Evolutionary conservation across 2,329 filamentous ascomycete species (phyloP).

Genomic region (Colletotrichum tanaceti): DNA sequence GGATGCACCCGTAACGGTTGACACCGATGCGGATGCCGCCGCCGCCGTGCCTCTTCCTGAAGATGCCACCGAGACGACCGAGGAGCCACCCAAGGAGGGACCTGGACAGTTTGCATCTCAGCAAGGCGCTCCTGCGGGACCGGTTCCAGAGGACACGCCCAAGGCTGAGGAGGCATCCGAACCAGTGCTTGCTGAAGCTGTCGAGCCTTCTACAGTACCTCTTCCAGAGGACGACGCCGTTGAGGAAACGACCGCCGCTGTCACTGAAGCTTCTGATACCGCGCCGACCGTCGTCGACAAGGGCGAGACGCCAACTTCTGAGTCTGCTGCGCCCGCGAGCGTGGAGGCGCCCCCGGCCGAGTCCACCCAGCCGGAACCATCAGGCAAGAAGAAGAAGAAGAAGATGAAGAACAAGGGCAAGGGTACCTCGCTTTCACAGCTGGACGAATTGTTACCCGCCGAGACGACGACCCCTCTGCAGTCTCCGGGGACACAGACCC

Average conservation of each 20-base stretch:
- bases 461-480: constrained; percentile 27
- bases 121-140: neutral
- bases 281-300: neutral
- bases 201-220: neutral
- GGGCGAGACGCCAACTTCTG: neutral
- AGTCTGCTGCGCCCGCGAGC: constrained; percentile 4
- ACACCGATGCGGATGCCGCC: neutral
- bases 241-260: neutral
- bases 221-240: constrained; percentile 6
- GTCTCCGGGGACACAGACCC: constrained; percentile 6
- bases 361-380: constrained; percentile 26
- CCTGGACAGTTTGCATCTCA: neutral
- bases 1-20: neutral
- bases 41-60: neutral
- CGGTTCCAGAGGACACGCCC: neutral
- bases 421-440: constrained; percentile 14
- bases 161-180: neutral
- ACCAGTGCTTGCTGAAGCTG: neutral
- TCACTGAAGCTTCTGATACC: constrained; percentile 3
- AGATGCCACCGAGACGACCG: neutral
- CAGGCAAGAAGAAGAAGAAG: constrained; percentile 45
- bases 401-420: constrained; percentile 44
- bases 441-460: constrained; percentile 8
- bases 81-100: neutral
- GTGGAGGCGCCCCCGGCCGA: constrained; percentile 23